Evolutionary conservation across 495 filamentous ascomycete genomes (phyloP), one percentile per base, ranked within the genome.

Genomic region (Neurospora sp.): DNA sequence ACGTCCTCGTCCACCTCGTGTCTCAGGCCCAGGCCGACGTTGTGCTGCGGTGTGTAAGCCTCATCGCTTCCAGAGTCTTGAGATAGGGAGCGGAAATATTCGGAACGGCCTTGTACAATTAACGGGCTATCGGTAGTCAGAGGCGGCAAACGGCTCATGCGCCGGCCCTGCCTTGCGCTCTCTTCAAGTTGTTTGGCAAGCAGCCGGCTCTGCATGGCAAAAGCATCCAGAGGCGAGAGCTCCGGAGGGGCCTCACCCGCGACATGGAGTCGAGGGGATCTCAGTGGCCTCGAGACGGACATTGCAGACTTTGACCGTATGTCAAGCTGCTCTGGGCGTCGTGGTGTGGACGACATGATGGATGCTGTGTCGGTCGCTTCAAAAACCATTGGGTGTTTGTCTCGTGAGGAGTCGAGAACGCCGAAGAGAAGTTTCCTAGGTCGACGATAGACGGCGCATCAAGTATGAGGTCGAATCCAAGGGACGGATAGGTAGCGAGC

Each of bases 151-250:
- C 95, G 87, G 81, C 94, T 97, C 80, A 97, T 89, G 44, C 95
- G 90, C 53, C 88, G 89, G 27, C 86, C 87, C 61, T 90, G 89
- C 76, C 87, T 87, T 70, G 86, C 85, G 71, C 89, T 92, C 73
- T 94, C 90, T 76, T 97, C 90, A 44, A 99, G 87, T 79, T 96
- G 91, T 81, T 89, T 91, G n/a, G 93, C 92, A 65, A 98, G 87
- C 74, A 95, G 79, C 69, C 94, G 90, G 72, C 94, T 94, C 75
- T 97, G 94, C 73, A 93, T 87, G 20, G 93, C 94, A 74, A 99
- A 93, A 45, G 96, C 95, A 85, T 98, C 96, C 68, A 99, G 88
- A 17, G 96, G 96, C 3, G 96, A 98, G 69, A 98, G 88, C 40
- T 94, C 91, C 17, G 96, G 96, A 40, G 96, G 95, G 10, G 94